Percentiles rank a stretch among this genome's conserved stretches.
phyloP scores from a whole-genome alignment of 2,329 filamentous ascomycete species.

The Botryotinia calthae region DNA sequence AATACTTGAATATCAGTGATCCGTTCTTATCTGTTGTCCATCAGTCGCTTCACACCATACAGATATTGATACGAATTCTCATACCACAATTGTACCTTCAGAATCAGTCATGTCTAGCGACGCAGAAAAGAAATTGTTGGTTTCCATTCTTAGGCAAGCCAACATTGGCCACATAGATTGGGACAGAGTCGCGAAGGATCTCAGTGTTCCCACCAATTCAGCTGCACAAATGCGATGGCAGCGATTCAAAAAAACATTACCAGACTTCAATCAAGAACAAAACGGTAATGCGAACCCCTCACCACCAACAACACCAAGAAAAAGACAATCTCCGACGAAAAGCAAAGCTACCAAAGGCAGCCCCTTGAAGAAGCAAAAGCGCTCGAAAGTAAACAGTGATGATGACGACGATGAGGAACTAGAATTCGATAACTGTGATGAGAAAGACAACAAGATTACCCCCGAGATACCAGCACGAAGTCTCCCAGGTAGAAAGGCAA shows the following conservation, averaged over 20 bases:
- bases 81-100: neutral
- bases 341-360: neutral
- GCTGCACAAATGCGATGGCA: constrained; percentile 3
- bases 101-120: neutral
- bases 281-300: neutral
- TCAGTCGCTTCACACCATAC: neutral
- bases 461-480: neutral
- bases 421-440: neutral
- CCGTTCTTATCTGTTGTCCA: neutral
- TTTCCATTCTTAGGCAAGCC: constrained; percentile 2
- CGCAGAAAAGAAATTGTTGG: neutral
- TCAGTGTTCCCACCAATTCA: neutral
- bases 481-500: constrained; percentile 13
- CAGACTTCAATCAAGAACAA: neutral
- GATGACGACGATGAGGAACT: constrained; percentile 4
- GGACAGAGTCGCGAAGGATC: constrained; percentile 4
- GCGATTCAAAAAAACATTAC: constrained; percentile 5
- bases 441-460: neutral
- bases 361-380: constrained; percentile 14
- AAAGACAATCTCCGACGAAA: constrained; percentile 11
- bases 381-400: neutral
- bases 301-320: constrained; percentile 2
- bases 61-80: neutral
- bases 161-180: neutral
- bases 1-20: neutral